phyloP scores from a whole-genome alignment of 179 eudicot genomes.

The Carnegiea gigantea region DNA sequence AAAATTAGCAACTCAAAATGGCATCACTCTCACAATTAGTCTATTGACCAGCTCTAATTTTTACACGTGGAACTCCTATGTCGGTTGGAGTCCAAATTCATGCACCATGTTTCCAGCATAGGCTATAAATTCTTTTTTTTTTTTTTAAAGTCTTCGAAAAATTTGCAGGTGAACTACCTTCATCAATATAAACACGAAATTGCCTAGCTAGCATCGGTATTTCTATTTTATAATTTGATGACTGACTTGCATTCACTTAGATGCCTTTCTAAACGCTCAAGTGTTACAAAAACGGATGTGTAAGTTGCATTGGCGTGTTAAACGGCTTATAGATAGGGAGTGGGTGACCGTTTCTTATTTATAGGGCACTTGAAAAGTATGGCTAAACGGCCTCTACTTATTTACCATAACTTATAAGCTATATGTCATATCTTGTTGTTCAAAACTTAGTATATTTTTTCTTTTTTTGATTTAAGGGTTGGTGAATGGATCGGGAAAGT shows the following conservation, averaged over 20 bases:
- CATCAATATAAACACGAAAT: not conserved
- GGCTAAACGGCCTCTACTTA: not conserved
- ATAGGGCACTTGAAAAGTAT: not conserved
- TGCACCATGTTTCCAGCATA: not conserved
- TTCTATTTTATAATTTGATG: not conserved
- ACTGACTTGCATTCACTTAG: too few species aligned
- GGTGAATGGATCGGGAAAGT: too few species aligned
- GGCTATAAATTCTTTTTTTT: too few species aligned
- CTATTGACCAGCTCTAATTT: not conserved
- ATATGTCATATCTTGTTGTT: too few species aligned
- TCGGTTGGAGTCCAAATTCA: slow-evolving; percentile 4
- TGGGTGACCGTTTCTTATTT: not conserved
- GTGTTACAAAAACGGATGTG: too few species aligned
- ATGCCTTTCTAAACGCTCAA: too few species aligned
- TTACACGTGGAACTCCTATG: not conserved
- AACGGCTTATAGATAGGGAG: not conserved
- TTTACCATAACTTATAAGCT: not conserved
- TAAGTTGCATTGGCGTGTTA: too few species aligned
- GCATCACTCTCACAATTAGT: not conserved
- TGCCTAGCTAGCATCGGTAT: not conserved
- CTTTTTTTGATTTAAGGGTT: too few species aligned
- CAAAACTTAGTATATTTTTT: too few species aligned
- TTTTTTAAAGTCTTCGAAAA: not conserved
- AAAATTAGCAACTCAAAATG: not conserved
- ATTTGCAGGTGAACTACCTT: slow-evolving; percentile 20